These are phyloP conservation scores for Uronychia setigera DNA, from an alignment of 73 alveolate species.

Conservation along the genomic window DNA sequence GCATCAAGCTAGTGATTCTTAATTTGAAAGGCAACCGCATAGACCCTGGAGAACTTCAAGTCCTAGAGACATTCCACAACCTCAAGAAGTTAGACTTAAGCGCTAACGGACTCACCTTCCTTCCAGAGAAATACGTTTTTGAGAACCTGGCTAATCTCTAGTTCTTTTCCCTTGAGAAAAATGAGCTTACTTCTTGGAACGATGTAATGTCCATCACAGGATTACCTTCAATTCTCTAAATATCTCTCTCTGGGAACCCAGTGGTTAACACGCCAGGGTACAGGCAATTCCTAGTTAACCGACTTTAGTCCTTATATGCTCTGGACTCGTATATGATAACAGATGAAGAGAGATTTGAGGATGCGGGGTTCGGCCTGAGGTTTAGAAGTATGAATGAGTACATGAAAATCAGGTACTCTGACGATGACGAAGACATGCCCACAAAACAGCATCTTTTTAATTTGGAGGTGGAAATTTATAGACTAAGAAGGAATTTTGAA, in stretches of 20 bases:
- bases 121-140: constrained; percentile 19
- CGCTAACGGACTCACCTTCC: too few relatives aligned
- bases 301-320: constrained; percentile 29
- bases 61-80: too few relatives aligned
- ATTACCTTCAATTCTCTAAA: constrained; percentile 23
- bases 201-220: constrained; percentile 35
- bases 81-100: too few relatives aligned
- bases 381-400: constrained; percentile 45
- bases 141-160: constrained; percentile 5
- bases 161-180: constrained; percentile 41
- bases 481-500: constrained; percentile 49
- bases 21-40: constrained; percentile 44
- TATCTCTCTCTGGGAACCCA: constrained; percentile 48
- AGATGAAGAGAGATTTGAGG: constrained; percentile 73
- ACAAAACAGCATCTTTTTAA: constrained; percentile 56
- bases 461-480: constrained; percentile 50
- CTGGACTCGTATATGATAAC: constrained; percentile 60
- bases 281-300: constrained; percentile 62
- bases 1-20: constrained; percentile 41
- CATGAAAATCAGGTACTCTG: constrained; percentile 51
- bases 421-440: constrained; percentile 40
- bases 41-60: constrained; percentile 23
- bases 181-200: constrained; percentile 21
- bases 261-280: constrained; percentile 56
- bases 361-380: constrained; percentile 54